A percentile compares a stretch with the other conserved stretches of the same genome.
phyloP scores from a whole-genome alignment of 148 eudicot genomes.

The Spergularia bocconei region DNA sequence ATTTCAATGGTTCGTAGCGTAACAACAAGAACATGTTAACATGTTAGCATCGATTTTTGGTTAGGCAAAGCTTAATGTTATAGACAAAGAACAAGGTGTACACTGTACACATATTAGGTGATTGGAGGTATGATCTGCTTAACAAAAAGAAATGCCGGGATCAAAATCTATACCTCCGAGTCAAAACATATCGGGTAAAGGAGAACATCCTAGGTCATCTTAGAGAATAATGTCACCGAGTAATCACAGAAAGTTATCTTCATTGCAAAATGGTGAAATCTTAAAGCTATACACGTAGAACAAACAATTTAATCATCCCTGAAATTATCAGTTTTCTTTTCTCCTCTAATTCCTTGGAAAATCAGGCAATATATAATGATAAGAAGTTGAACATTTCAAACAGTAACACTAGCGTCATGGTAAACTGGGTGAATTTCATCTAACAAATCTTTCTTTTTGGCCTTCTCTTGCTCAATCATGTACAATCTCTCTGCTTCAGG shows the following conservation, averaged over 20 bases:
- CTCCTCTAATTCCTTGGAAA: background rate
- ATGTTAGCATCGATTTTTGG: too few species aligned
- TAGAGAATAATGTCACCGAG: too few species aligned
- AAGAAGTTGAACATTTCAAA: background rate
- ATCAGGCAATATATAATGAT: background rate
- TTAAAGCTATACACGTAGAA: background rate
- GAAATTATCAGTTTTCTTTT: background rate
- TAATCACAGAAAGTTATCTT: constrained; percentile 6
- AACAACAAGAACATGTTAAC: too few species aligned
- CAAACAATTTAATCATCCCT: background rate
- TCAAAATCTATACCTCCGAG: too few species aligned
- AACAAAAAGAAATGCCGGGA: too few species aligned
- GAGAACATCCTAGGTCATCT: too few species aligned
- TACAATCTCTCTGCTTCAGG: constrained; percentile 75
- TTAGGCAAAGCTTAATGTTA: too few species aligned
- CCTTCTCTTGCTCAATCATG: constrained; percentile 65
- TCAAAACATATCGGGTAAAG: too few species aligned
- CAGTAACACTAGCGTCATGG: constrained; percentile 1
- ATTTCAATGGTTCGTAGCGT: too few species aligned
- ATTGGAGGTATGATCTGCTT: too few species aligned
- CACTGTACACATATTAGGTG: too few species aligned
- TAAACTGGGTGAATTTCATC: constrained; percentile 17
- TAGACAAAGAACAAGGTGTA: too few species aligned
- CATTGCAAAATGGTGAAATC: constrained; percentile 13
- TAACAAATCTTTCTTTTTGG: constrained; percentile 44